Conservation (phyloP, 192 early-diverging fungal genomes). For the Helicostylum pulchrum region DNA sequence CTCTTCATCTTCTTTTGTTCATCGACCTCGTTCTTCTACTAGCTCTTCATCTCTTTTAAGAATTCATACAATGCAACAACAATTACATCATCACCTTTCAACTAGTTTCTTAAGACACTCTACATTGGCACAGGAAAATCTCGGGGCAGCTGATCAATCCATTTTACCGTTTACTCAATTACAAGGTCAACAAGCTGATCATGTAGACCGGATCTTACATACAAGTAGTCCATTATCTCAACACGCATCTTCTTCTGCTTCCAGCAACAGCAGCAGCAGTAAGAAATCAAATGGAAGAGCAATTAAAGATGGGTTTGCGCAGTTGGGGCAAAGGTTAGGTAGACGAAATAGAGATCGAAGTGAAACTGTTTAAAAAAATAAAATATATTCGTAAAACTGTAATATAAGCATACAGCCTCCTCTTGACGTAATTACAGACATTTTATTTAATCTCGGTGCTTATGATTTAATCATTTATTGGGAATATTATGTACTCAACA, state of each 20-base stretch:
- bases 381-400: neutral
- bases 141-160: neutral
- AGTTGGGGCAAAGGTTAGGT: neutral
- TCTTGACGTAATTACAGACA: too few species aligned
- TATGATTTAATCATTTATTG: too few species aligned
- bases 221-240: too few species aligned
- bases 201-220: neutral
- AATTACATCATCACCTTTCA: neutral
- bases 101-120: too few species aligned
- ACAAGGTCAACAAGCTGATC: conserved; percentile 1
- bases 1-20: neutral
- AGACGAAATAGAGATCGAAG: conserved; percentile 10
- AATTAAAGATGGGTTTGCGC: conserved; percentile 5
- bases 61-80: neutral
- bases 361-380: neutral
- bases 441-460: too few species aligned
- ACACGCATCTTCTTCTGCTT: too few species aligned
- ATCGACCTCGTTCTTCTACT: neutral
- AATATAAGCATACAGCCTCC: too few species aligned
- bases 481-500: too few species aligned
- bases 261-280: too few species aligned
- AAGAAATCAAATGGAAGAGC: conserved; percentile 5
- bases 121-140: neutral
- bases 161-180: conserved; percentile 1
- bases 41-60: neutral